A percentile compares a stretch with the other conserved stretches of the same genome.
Evolutionary conservation across 2,329 filamentous ascomycete genomes (phyloP).

Genomic region (Fusarium ambrosium): DNA sequence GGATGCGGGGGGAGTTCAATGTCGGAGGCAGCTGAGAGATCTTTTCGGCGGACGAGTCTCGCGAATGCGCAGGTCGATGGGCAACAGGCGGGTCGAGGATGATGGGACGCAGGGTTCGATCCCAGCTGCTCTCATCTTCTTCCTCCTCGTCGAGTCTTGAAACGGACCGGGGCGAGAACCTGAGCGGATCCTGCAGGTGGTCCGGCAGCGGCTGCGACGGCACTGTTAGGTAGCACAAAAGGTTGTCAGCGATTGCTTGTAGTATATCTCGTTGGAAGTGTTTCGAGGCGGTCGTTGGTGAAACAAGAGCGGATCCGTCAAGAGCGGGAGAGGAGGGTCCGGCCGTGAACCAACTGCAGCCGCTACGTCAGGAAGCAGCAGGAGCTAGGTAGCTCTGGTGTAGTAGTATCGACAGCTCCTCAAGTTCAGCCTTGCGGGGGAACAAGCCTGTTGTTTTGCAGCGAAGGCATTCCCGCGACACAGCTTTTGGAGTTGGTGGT

Average conservation of each 20-base stretch:
- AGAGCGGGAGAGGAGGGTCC: slow-evolving; percentile 22
- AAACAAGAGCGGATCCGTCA: slow-evolving; percentile 34
- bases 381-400: slow-evolving; percentile 5
- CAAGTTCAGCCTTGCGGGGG: slow-evolving; percentile 3
- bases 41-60: slow-evolving; percentile 72
- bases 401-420: neutral
- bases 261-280: slow-evolving; percentile 29
- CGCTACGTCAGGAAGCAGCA: neutral
- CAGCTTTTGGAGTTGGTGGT: slow-evolving; percentile 34
- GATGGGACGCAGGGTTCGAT: slow-evolving; percentile 64
- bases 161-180: slow-evolving; percentile 65
- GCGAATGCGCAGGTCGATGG: slow-evolving; percentile 64
- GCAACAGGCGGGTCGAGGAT: slow-evolving; percentile 57
- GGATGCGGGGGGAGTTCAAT: slow-evolving; percentile 56
- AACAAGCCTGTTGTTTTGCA: slow-evolving; percentile 10
- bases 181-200: slow-evolving; percentile 65
- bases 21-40: slow-evolving; percentile 52
- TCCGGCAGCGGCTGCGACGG: slow-evolving; percentile 72
- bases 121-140: slow-evolving; percentile 64
- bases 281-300: slow-evolving; percentile 32
- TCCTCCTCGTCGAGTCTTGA: slow-evolving; percentile 67
- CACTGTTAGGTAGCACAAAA: slow-evolving; percentile 57
- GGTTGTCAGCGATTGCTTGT: slow-evolving; percentile 40
- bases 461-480: slow-evolving; percentile 46
- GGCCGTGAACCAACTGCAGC: slow-evolving; percentile 13